These are phyloP conservation scores for Penicillium fimorum DNA, from an alignment of 495 filamentous ascomycete genomes.

Conservation along the genomic window DNA sequence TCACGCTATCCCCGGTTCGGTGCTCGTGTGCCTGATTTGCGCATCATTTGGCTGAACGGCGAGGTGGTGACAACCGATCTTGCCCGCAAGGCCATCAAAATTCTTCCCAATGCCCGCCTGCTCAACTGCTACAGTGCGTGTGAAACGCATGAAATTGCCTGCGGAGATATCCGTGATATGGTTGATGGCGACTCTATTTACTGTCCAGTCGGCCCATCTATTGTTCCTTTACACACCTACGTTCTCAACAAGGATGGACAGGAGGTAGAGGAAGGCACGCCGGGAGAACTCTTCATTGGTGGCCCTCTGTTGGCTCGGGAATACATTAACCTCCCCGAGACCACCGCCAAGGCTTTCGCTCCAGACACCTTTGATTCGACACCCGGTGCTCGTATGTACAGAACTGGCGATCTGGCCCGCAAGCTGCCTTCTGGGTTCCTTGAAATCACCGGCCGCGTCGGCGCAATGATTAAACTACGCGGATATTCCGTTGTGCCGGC, in stretches of 20 bases:
- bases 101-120: slow-evolving; percentile 60
- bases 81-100: slow-evolving; percentile 56
- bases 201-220: slow-evolving; percentile 61
- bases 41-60: slow-evolving; percentile 66
- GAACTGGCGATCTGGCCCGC: slow-evolving; percentile 81
- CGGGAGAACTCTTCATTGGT: slow-evolving; percentile 81
- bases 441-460: slow-evolving; percentile 80
- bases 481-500: slow-evolving; percentile 76
- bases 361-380: slow-evolving; percentile 52
- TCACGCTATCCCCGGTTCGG: slow-evolving; percentile 57
- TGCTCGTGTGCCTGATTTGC: slow-evolving; percentile 54
- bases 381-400: slow-evolving; percentile 62
- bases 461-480: slow-evolving; percentile 74
- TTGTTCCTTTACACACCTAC: slow-evolving; percentile 58
- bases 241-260: slow-evolving; percentile 58
- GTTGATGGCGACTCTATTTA: slow-evolving; percentile 50
- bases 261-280: slow-evolving; percentile 58
- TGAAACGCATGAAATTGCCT: slow-evolving; percentile 71
- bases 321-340: slow-evolving; percentile 79
- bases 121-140: slow-evolving; percentile 72
- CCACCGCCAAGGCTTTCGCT: slow-evolving; percentile 71
- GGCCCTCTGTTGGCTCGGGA: slow-evolving; percentile 74
- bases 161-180: slow-evolving; percentile 65
- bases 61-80: slow-evolving; percentile 70
- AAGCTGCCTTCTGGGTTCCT: slow-evolving; percentile 66